phyloP scores from a whole-genome alignment of 192 early-diverging fungal genomes.

The Paraglomus occultum region DNA sequence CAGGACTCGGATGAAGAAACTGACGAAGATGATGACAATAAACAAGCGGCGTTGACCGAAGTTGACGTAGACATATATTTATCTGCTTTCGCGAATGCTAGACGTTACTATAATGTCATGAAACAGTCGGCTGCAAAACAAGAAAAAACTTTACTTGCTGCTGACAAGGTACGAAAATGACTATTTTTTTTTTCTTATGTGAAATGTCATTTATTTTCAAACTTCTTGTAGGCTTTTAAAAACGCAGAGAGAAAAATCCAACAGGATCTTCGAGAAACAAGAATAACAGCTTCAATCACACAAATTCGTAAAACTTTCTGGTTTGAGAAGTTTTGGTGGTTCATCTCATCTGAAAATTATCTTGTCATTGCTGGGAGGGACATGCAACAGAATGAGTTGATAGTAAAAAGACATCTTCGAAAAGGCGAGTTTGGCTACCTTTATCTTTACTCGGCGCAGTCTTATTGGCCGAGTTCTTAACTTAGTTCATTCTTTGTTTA shows the following conservation, averaged over 20 bases:
- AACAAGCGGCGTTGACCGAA: conserved; percentile 48
- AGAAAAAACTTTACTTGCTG: conserved; percentile 83
- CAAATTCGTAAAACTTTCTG: conserved; percentile 91
- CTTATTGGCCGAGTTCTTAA: neutral
- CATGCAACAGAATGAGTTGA: conserved; percentile 88
- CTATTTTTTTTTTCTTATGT: neutral
- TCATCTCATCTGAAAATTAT: conserved; percentile 89
- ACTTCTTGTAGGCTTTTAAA: conserved; percentile 64
- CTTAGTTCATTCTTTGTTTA: neutral
- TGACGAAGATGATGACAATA: conserved; percentile 35
- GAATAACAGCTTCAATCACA: conserved; percentile 72
- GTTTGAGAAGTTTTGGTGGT: conserved; percentile 99
- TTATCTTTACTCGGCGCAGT: neutral
- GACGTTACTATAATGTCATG: conserved; percentile 83
- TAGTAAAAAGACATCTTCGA: conserved; percentile 71
- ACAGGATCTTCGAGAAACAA: conserved; percentile 73
- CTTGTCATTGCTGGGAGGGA: conserved; percentile 92
- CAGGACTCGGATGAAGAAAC: conserved; percentile 35
- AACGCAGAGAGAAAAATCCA: conserved; percentile 89
- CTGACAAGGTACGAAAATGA: conserved; percentile 53
- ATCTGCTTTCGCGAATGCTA: conserved; percentile 87
- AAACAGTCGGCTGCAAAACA: conserved; percentile 85
- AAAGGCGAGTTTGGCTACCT: conserved; percentile 37
- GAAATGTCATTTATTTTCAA: conserved; percentile 7
- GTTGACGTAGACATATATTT: conserved; percentile 87